These are phyloP conservation scores for Malbranchea cinnamomea DNA, from an alignment of 2,329 filamentous ascomycete genomes.

Conservation along the genomic window DNA sequence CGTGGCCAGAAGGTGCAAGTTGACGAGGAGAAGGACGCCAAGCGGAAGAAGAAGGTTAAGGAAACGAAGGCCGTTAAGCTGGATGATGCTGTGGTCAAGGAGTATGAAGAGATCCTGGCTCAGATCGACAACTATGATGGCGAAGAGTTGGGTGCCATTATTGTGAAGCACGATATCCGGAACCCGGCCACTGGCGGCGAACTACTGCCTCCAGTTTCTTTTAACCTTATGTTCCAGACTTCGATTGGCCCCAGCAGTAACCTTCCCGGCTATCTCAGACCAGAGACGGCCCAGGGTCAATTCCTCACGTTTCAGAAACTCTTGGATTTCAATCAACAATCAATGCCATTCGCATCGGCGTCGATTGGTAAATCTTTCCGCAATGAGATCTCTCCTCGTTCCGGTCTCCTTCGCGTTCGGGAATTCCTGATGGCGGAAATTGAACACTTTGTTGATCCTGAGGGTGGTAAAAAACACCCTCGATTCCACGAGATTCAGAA, in stretches of 20 bases:
- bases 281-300: conserved; percentile 95
- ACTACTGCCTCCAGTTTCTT: conserved; percentile 67
- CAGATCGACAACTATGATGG: conserved; percentile 94
- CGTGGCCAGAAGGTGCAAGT: conserved; percentile 57
- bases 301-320: conserved; percentile 96
- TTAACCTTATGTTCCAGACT: conserved; percentile 99
- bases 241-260: conserved; percentile 86
- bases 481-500: conserved; percentile 78
- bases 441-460: conserved; percentile 92
- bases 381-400: conserved; percentile 90
- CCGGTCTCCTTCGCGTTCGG: conserved; percentile 81
- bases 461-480: conserved; percentile 84
- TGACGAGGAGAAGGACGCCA: conserved; percentile 63
- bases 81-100: conserved; percentile 68
- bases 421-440: conserved; percentile 99
- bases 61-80: conserved; percentile 67
- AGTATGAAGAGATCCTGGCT: conserved; percentile 84
- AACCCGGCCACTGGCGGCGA: conserved; percentile 69
- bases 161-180: conserved; percentile 80
- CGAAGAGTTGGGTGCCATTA: conserved; percentile 69
- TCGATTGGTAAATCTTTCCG: conserved; percentile 96
- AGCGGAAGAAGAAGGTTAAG: conserved; percentile 79
- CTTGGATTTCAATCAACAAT: conserved; percentile 85
- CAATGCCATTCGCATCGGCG: conserved; percentile 94
- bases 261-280: conserved; percentile 68